phyloP scores from a whole-genome alignment of 1,139 yeast genomes.

The Lodderomyces jiufengensis region DNA sequence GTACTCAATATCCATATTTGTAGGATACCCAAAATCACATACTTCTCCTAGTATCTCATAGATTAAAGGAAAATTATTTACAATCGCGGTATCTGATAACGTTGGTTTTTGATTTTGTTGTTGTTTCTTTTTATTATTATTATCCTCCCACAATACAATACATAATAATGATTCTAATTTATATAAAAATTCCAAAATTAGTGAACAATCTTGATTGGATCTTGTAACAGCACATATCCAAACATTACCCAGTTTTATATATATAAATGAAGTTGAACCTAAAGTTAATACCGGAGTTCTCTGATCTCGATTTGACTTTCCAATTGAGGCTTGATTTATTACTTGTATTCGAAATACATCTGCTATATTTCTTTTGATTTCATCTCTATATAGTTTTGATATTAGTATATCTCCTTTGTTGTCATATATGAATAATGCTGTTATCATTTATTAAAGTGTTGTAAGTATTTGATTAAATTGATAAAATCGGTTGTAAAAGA shows the following conservation, averaged over 20 bases:
- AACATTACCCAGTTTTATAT: conserved; percentile 63
- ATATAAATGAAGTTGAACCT: conserved; percentile 89
- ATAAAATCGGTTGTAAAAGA: no score
- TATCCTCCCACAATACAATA: conserved; percentile 17
- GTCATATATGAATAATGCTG: conserved; percentile 75
- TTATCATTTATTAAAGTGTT: conserved; percentile 48
- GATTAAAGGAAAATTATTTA: conserved; percentile 58
- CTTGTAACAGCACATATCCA: conserved; percentile 88
- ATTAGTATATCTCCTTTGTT: conserved; percentile 83
- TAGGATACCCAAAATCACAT: conserved; percentile 81
- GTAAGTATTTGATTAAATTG: neutral
- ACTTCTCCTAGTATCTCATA: conserved; percentile 79
- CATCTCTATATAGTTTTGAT: conserved; percentile 69
- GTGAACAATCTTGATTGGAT: conserved; percentile 81
- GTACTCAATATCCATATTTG: conserved; percentile 54
- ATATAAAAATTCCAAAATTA: conserved; percentile 74
- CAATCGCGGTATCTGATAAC: conserved; percentile 29
- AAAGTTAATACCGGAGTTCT: conserved; percentile 84
- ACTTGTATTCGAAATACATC: conserved; percentile 92
- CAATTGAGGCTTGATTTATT: conserved; percentile 43
- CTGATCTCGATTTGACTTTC: conserved; percentile 25
- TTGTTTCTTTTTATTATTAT: conserved; percentile 5
- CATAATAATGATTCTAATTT: conserved; percentile 49
- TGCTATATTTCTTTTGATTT: conserved; percentile 63
- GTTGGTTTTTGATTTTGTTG: conserved; percentile 1